Evolutionary conservation across 2,329 filamentous ascomycete genomes (phyloP), one percentile per base, ranked within the genome.

Genomic region (Chalara sp.): DNA sequence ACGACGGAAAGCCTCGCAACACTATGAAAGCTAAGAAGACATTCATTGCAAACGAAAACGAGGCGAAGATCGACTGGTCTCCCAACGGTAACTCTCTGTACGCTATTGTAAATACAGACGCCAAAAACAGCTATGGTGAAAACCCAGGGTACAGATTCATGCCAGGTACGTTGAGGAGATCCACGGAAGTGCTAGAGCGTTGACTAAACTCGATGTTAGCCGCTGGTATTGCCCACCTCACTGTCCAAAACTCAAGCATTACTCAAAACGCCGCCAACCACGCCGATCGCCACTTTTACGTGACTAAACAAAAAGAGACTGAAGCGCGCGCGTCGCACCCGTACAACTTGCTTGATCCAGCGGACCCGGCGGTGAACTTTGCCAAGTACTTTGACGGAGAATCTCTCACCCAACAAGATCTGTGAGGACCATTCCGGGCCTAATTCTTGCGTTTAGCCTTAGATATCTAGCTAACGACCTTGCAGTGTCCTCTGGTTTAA

Each of bases 291-390:
- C 72, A 81, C 58, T 55, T 82, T 6, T 75, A 72, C 58, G 67
- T 79, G n/a, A 71, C 76, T 1, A 64, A 66, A 51, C 75, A 71
- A 5, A 74, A 80, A 49, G 76, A 81, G 56, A 73, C 70, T 0
- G 78, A 81, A 61, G 73, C 74, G 1, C 64, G 66, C 3, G 63
- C 65, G 29, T 69, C 71, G 0, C 70, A 78, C 33, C 64, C 73
- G 0, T 67, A 70, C 54, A 77, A 78, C 58, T 68, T 63, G 40
- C 69, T 73, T 57, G 68, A 73, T 13, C 63, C 69, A 0, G 37
- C 66, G 3, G 68, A 78, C 46, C 78, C 78, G 6, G 66, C 73
- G 3, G 62, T 79, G 28, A 66, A 79, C 56, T 80, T 80, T 54
- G 61, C 62, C 35, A 68, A 70, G 30, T 78, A 78, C 60, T 72